These are phyloP conservation scores for Metarhizium humberi DNA, from an alignment of 2,329 filamentous ascomycete genomes.

Conservation along the genomic window DNA sequence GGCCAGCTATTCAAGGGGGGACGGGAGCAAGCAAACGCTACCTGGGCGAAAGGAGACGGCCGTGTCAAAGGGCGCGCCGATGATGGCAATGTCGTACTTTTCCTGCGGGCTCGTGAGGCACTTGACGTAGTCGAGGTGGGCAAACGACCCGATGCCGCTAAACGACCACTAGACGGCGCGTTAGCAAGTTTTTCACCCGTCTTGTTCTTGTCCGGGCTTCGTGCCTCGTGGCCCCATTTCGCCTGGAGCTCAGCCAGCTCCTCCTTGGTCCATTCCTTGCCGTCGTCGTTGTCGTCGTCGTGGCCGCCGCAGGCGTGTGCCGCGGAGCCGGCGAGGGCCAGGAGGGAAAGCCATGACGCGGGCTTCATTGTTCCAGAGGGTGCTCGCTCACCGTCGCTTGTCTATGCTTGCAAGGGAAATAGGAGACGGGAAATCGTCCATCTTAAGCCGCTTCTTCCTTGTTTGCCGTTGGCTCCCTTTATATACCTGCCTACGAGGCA, in stretches of 20 bases:
- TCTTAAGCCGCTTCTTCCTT: too few species aligned
- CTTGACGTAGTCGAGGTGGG: conserved; percentile 58
- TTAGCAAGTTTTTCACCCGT: too few species aligned
- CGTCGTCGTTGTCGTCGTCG: conserved; percentile 14
- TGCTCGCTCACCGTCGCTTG: too few species aligned
- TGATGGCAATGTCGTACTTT: conserved; percentile 60
- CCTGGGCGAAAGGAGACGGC: conserved; percentile 61
- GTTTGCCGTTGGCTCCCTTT: too few species aligned
- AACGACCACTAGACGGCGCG: conserved; percentile 35
- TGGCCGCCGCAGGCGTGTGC: not conserved
- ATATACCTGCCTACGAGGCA: too few species aligned
- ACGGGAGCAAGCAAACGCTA: conserved; percentile 13
- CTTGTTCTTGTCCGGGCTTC: not conserved
- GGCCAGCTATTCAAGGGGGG: not conserved
- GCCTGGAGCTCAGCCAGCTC: conserved; percentile 42
- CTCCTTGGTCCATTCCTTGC: conserved; percentile 38
- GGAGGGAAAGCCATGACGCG: not conserved
- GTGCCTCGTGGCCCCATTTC: conserved; percentile 51
- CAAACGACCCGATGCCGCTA: conserved; percentile 66
- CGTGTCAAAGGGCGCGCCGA: conserved; percentile 68
- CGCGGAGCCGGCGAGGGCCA: not conserved
- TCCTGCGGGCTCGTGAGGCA: conserved; percentile 58
- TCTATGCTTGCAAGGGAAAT: too few species aligned
- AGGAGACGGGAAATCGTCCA: too few species aligned
- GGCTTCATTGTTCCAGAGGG: not conserved